Evolutionary conservation across 306 rosid genomes (phyloP).

Genomic region (Cyclanthera cordifolia): DNA sequence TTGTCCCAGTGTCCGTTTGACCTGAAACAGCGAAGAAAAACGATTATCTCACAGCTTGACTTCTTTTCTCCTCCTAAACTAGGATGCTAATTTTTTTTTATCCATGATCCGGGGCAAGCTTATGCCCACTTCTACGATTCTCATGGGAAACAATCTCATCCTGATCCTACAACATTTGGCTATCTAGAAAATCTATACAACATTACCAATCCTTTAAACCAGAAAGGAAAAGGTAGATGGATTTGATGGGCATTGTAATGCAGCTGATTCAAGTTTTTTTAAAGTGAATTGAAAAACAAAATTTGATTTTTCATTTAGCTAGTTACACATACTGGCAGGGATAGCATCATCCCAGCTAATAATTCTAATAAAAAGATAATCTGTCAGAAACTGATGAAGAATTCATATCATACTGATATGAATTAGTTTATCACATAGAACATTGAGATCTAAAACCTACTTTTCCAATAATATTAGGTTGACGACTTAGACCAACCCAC

Average conservation of each 20-base stretch:
- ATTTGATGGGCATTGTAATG: background rate
- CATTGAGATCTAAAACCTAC: slow-evolving; percentile 33
- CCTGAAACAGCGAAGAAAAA: slow-evolving; percentile 30
- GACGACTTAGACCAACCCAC: slow-evolving; percentile 98
- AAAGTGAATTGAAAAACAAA: background rate
- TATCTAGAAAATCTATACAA: too few relatives aligned
- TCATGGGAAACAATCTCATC: too few relatives aligned
- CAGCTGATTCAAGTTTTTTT: background rate
- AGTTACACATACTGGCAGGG: background rate
- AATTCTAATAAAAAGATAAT: background rate
- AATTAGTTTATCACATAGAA: background rate
- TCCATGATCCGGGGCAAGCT: too few relatives aligned
- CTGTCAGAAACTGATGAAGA: background rate
- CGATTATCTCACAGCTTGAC: background rate
- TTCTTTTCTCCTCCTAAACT: background rate
- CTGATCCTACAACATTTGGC: too few relatives aligned
- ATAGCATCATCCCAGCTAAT: background rate
- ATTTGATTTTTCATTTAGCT: background rate
- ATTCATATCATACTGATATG: background rate
- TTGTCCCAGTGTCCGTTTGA: slow-evolving; percentile 79
- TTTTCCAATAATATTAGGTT: slow-evolving; percentile 87
- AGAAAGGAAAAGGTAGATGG: background rate
- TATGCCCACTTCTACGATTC: too few relatives aligned
- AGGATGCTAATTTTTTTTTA: background rate
- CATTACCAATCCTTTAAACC: background rate